Evolutionary conservation across 345 rosid genomes (phyloP).

Genomic region (Pistacia integerrima): DNA sequence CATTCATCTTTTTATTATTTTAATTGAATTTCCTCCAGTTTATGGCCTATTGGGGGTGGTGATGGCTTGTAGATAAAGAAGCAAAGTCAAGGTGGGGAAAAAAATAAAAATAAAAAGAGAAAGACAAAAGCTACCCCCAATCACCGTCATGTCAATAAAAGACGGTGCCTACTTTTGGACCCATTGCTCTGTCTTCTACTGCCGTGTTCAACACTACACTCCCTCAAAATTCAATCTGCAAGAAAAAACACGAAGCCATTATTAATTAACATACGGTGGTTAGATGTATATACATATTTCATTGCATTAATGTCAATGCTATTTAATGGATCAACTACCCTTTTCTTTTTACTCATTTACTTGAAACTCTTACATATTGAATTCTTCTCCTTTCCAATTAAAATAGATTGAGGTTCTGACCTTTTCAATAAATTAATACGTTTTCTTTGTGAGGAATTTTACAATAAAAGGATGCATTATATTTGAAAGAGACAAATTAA

Average conservation of each 20-base stretch:
- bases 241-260: constrained; percentile 2
- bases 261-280: too few relatives aligned
- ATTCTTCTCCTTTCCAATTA: too few relatives aligned
- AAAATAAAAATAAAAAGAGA: background rate
- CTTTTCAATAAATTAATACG: too few relatives aligned
- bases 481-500: too few relatives aligned
- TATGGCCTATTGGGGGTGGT: background rate
- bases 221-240: constrained; percentile 29
- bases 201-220: constrained; percentile 39
- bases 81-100: background rate
- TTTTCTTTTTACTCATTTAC: background rate
- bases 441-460: too few relatives aligned
- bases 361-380: too few relatives aligned
- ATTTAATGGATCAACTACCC: background rate
- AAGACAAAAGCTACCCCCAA: background rate
- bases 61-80: background rate
- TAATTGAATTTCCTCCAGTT: too few relatives aligned
- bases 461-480: too few relatives aligned
- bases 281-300: background rate
- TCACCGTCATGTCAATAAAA: constrained; percentile 28
- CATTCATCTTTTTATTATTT: background rate
- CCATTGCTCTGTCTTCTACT: constrained; percentile 23
- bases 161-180: constrained; percentile 63
- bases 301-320: background rate
- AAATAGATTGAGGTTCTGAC: too few relatives aligned